Evolutionary conservation across 768 basidiomycete genomes (phyloP).

Genomic region (Clitopilus passeckerianus): DNA sequence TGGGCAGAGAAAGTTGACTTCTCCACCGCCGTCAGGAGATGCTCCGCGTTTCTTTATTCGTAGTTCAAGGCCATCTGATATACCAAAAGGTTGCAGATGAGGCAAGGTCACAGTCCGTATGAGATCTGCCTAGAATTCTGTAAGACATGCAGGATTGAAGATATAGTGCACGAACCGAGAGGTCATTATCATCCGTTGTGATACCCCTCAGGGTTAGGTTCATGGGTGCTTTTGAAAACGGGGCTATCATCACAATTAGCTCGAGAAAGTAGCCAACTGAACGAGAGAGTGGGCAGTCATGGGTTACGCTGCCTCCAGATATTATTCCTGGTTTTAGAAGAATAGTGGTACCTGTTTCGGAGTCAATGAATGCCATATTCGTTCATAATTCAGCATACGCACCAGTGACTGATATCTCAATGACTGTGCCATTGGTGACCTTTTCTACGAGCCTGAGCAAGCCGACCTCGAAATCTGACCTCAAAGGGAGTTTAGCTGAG

Average conservation of each 20-base stretch:
- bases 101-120: constrained; percentile 88
- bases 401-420: constrained; percentile 97
- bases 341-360: constrained; percentile 73
- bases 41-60: constrained; percentile 96
- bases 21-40: constrained; percentile 87
- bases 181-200: constrained; percentile 88
- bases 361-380: constrained; percentile 1
- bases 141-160: constrained; percentile 1
- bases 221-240: constrained; percentile 86
- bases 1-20: constrained; percentile 91
- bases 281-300: constrained; percentile 86
- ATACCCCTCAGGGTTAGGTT: constrained; percentile 82
- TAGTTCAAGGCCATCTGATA: constrained; percentile 87
- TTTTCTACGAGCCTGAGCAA: constrained; percentile 85
- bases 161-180: constrained; percentile 54
- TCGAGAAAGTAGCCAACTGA: constrained; percentile 95
- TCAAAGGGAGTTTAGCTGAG: neutral
- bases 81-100: constrained; percentile 84
- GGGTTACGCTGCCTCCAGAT: constrained; percentile 71
- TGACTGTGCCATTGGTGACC: constrained; percentile 87
- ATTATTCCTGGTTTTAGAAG: constrained; percentile 92
- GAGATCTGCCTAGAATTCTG: constrained; percentile 66
- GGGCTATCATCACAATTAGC: constrained; percentile 83
- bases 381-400: constrained; percentile 12
- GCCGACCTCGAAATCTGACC: constrained; percentile 86